A percentile compares a stretch with the other conserved stretches of the same genome.
These are phyloP conservation scores for Fusarium musae DNA, from an alignment of 2,329 filamentous ascomycete genomes.

Conservation along the genomic window DNA sequence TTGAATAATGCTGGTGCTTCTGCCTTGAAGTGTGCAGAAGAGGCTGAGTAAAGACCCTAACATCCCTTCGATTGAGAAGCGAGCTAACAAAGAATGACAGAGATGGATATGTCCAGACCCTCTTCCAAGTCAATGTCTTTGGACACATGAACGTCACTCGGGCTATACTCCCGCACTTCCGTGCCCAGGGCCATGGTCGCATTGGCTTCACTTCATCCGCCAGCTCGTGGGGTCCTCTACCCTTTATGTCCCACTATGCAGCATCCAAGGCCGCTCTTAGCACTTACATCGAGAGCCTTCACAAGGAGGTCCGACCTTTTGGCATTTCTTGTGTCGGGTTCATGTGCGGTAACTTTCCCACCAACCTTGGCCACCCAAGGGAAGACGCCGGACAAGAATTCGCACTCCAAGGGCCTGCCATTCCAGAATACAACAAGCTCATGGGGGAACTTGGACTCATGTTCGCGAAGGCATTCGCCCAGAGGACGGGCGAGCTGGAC, in stretches of 20 bases:
- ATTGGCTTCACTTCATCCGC: neutral
- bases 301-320: neutral
- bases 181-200: neutral
- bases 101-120: neutral
- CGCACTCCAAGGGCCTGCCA: neutral
- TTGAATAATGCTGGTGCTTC: neutral
- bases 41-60: neutral
- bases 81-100: neutral
- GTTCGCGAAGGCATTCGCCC: neutral
- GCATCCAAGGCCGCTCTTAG: neutral
- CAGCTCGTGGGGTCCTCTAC: neutral
- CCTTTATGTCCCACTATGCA: neutral
- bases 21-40: neutral
- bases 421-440: neutral
- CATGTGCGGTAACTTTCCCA: neutral
- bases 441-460: neutral
- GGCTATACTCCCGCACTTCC: neutral
- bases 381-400: neutral
- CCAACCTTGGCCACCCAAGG: neutral
- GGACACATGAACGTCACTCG: neutral
- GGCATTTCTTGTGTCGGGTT: neutral
- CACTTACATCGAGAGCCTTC: neutral
- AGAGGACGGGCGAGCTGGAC: neutral
- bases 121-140: neutral
- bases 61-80: rapidly evolving